Base-by-base conservation (phyloP, 176 grass and related monocot species). In the Oryza meyeriana region DNA sequence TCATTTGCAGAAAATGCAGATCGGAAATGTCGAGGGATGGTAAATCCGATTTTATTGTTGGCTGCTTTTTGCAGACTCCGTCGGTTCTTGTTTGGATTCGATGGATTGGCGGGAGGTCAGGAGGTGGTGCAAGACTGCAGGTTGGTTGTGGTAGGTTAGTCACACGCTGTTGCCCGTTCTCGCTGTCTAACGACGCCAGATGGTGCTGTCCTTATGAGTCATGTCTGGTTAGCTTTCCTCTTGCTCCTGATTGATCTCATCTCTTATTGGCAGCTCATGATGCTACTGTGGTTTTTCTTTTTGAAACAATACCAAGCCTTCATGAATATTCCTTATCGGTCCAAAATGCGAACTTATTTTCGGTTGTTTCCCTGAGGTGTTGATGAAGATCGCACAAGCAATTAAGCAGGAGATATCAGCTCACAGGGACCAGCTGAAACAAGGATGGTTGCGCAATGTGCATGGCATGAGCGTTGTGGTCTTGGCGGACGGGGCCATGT, bases 111-210 rank as follows among this genome's bases (percentile, higher is more conserved):
- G 32, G 71, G 16, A 66, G 52, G 11, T 68, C 12, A 24, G 52
- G 80, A 62, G 35, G 14, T 81, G 62, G 44, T 8, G 74, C 41
- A 18, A 58, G 50, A 22, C 18, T 55, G 17, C 50, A 22, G 35
- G 40, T 38, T 27, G 16, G 47, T 69, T 62, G 87, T 34, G 69
- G 78, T 82, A 52, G 83, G 88, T 90, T 20, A 84, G 67, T 90
- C 88, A 63, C 72, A 68, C 34, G 73, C 63, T 71, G 10, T 78
- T 78, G 83, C 42, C 34, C 65, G 35, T 66, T 66, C 33, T 71
- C 57, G 61, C 65, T 30, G 68, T 44, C 74, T 48, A 68, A 63
- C 26, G 26, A 14, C 50, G 42, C 72, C 22, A 67, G 66, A 78
- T 28, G 80, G 75, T 13, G 59, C 64, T 20, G 64, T 72, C 7